Evolutionary conservation across 768 basidiomycete genomes (phyloP).

Genomic region (Suillus variegatus): DNA sequence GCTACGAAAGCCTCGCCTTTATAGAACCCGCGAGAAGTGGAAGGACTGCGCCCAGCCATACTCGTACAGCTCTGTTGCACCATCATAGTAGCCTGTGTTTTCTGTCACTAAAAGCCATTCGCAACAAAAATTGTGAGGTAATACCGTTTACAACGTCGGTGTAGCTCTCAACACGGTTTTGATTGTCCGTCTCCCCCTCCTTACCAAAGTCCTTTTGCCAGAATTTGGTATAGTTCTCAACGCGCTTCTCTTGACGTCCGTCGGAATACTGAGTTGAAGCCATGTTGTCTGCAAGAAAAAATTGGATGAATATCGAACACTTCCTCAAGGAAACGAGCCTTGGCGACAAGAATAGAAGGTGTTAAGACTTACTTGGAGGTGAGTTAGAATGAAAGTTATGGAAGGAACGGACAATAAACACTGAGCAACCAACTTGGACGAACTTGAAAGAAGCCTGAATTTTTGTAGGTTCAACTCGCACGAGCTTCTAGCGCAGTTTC

Average conservation of each 20-base stretch:
- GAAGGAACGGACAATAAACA: neutral
- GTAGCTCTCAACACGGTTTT: conserved; percentile 79
- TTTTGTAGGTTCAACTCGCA: neutral
- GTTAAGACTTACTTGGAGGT: neutral
- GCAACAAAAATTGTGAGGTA: neutral
- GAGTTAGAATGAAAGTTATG: neutral
- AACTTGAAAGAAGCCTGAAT: neutral
- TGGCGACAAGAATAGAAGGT: neutral
- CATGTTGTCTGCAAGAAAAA: conserved; percentile 4
- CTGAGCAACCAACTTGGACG: neutral
- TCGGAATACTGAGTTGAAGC: conserved; percentile 41
- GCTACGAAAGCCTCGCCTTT: conserved; percentile 80
- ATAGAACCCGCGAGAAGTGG: conserved; percentile 97
- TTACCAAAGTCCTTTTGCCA: conserved; percentile 86
- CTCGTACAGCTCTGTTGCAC: conserved; percentile 93
- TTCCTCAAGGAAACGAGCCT: neutral
- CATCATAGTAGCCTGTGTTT: conserved; percentile 89
- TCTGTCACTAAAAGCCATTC: neutral
- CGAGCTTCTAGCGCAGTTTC: neutral
- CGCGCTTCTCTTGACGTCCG: conserved; percentile 65
- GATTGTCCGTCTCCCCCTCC: conserved; percentile 66
- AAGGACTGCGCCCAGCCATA: conserved; percentile 91
- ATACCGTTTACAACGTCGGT: conserved; percentile 92
- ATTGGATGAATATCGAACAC: neutral
- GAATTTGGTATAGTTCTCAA: conserved; percentile 85